Evolutionary conservation across 2,329 filamentous ascomycete species (phyloP), one percentile per base, ranked within the genome.

Genomic region (Pochonia chlamydosporia): DNA sequence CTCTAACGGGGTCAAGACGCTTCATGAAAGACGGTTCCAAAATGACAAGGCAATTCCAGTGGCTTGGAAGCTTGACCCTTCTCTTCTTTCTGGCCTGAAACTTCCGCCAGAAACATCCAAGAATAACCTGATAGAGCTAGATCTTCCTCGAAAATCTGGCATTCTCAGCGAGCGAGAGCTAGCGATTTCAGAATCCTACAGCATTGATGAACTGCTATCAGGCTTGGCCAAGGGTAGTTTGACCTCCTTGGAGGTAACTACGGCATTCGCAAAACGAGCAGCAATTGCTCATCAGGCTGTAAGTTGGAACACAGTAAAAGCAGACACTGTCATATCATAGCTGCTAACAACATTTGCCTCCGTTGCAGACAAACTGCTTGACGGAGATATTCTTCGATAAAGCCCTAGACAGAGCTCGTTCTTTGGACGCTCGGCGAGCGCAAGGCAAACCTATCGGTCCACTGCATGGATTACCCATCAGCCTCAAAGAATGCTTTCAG

Each of bases 331-430:
- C n/a, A n/a, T n/a, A n/a, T n/a, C n/a, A n/a, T n/a, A n/a, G n/a
- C n/a, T n/a, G n/a, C n/a, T n/a, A n/a, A n/a, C n/a, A n/a, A n/a
- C n/a, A n/a, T n/a, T n/a, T n/a, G n/a, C n/a, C n/a, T n/a, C n/a
- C n/a, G n/a, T n/a, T 1, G 13, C 5, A 59, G 47, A 54, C 54
- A 13, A 65, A 67, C 46, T 69, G 66, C 40, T 51, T 70, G 16
- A 71, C 67, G 0, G 73, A 76, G 49, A 66, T 73, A 0, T 68
- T 76, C 40, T 78, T 79, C 52, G 60, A 68, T 6, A 43, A 53
- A 55, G 65, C 47, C 4, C 26, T 50, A 16, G 16, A 35, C 7
- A 46, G 53, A n/a, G 56, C 56, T 11, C 40, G 23, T 9, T 44
- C 51, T 13, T 46, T 59, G 4, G 56, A 59, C 24, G n/a, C 44